Evolutionary conservation across 2,329 filamentous ascomycete species (phyloP), one percentile per base, ranked within the genome.

Genomic region (Xylariaceae sp.): DNA sequence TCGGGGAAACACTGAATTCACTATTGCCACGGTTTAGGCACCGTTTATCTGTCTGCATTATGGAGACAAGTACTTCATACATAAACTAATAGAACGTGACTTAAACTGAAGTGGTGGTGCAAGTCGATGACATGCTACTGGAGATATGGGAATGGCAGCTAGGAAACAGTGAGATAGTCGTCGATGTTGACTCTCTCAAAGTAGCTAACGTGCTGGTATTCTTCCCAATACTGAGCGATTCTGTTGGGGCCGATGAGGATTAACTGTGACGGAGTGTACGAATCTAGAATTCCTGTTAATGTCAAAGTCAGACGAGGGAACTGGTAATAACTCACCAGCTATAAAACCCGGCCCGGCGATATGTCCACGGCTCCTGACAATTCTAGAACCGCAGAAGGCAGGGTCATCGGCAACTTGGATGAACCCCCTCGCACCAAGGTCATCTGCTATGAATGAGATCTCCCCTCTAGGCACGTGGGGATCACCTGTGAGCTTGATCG

Each of bases 401-500:
- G 80, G 73, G 55, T 91, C 86, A 1, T 80, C 74, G 0, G 85
- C 83, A 1, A 83, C 73, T 0, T 84, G 76, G 0, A 92, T 71
- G 27, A 86, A 77, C 0, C 89, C 89, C 0, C 67, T 72, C 0
- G 79, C 76, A 0, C 88, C 86, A 37, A 97, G 81, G 62, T 96
- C 90, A 4, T 89, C 81, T 0, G 85, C 87, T 3, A 89, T 78
- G 68, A 95, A 96, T 0, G 88, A 89, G 62, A 85, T 83, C 69
- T 96, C 87, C 6, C 91, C 92, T 6, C 91, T 80, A 0, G 92
- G 92, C 11, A 97, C 84, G 62, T 96, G 95, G 0, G 87, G 84
- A 65, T 99, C 92, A 0, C 92, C 92, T 0, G 92, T 97, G 35
- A 99, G 74, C 69, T 97, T 97, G 66, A 96, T 84, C 0, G 88